phyloP scores from a whole-genome alignment of 2,329 filamentous ascomycete species.

The Xylaria hypoxylon region DNA sequence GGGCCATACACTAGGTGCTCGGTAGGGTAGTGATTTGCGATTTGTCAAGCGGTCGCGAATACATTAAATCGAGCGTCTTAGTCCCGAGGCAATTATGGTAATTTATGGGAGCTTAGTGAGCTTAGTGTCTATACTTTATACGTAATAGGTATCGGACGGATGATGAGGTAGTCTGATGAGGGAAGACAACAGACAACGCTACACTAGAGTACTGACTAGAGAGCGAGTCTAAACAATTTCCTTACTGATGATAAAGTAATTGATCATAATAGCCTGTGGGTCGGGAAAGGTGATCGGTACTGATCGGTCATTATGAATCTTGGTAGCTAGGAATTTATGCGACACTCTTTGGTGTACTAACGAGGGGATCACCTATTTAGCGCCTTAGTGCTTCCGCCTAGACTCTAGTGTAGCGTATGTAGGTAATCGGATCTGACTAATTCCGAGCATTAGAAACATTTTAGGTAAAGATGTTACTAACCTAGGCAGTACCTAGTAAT shows the following conservation, averaged over 20 bases:
- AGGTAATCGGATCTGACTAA: not conserved
- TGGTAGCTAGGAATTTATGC: slow-evolving; percentile 6
- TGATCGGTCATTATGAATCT: slow-evolving; percentile 12
- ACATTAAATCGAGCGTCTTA: not conserved
- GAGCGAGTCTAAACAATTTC: slow-evolving; percentile 6
- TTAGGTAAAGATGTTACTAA: no score
- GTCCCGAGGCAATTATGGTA: not conserved
- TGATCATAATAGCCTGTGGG: slow-evolving; percentile 15
- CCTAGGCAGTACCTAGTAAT: not conserved
- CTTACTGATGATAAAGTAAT: slow-evolving; percentile 2
- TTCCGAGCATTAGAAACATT: no score
- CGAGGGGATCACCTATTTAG: no score
- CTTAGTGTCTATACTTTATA: not conserved
- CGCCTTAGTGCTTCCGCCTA: no score
- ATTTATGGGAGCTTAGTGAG: not conserved
- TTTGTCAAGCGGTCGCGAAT: slow-evolving; percentile 2
- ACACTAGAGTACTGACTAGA: not conserved
- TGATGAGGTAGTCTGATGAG: slow-evolving; percentile 11
- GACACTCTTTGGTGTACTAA: no score
- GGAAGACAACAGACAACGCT: not conserved
- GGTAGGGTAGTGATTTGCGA: not conserved
- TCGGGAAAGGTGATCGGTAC: slow-evolving; percentile 9
- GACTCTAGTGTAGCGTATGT: not conserved
- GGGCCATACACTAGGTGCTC: not conserved
- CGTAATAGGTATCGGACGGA: not conserved